phyloP scores from a whole-genome alignment of 2,329 filamentous ascomycete genomes.

The Camillea tinctor region DNA sequence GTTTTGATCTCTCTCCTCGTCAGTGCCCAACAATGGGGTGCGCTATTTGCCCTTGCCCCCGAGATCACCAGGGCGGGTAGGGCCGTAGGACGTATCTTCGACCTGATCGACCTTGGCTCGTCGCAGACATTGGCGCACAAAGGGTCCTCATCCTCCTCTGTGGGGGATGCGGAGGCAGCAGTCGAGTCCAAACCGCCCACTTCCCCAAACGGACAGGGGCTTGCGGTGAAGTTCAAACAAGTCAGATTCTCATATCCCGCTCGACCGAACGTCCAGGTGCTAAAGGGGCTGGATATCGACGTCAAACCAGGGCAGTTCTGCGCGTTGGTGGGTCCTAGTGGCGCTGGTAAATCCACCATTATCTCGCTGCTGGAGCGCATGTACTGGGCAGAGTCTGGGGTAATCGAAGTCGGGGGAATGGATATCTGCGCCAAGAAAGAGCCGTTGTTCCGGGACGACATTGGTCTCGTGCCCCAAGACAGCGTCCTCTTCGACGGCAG shows the following conservation, averaged over 20 bases:
- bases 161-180: conserved; percentile 28
- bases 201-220: conserved; percentile 19
- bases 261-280: conserved; percentile 52
- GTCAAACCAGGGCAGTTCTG: conserved; percentile 39
- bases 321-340: conserved; percentile 45
- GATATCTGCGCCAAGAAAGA: conserved; percentile 44
- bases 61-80: conserved; percentile 68
- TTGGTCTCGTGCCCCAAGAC: conserved; percentile 59
- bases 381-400: conserved; percentile 49
- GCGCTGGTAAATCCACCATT: conserved; percentile 48
- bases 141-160: background rate
- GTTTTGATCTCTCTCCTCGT: conserved; percentile 70
- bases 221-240: conserved; percentile 50
- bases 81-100: conserved; percentile 58
- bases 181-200: conserved; percentile 22
- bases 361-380: conserved; percentile 51
- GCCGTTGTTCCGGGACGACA: conserved; percentile 48
- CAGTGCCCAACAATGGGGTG: conserved; percentile 69
- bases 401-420: conserved; percentile 49
- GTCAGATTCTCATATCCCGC: conserved; percentile 62
- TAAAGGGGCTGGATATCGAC: conserved; percentile 37
- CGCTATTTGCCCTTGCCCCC: conserved; percentile 72
- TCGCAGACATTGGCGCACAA: conserved; percentile 19
- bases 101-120: conserved; percentile 46
- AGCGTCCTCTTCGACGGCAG: conserved; percentile 57